phyloP scores from a whole-genome alignment of 2,329 filamentous ascomycete species.

The Penicillium sclerotigenum region DNA sequence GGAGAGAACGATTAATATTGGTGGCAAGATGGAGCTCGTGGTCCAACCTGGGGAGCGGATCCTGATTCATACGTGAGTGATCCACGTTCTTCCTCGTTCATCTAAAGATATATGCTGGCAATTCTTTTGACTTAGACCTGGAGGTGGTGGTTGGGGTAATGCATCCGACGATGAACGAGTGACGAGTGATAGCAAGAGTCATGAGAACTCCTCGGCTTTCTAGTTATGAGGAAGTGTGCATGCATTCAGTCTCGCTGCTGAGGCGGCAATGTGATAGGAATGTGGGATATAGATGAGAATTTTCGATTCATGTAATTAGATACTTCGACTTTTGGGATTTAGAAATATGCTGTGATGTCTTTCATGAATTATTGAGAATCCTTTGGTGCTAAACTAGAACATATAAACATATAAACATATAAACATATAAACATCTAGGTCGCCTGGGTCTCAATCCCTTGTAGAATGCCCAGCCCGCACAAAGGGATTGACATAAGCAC shows the following conservation, averaged over 20 bases:
- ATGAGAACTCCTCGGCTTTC: slow-evolving; percentile 1
- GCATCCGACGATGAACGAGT: not conserved
- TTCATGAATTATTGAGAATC: not conserved
- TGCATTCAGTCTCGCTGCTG: slow-evolving; percentile 6
- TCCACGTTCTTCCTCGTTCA: not conserved
- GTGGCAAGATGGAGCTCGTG: slow-evolving; percentile 21
- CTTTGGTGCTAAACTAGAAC: no score
- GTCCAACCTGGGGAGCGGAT: slow-evolving; percentile 33
- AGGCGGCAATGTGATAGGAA: slow-evolving; percentile 1
- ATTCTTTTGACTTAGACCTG: slow-evolving; percentile 4
- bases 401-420: not conserved
- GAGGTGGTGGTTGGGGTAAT: slow-evolving; percentile 14
- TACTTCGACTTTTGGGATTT: not conserved
- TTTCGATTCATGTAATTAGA: not conserved
- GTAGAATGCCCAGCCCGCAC: not conserved
- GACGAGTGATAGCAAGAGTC: not conserved
- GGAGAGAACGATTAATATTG: slow-evolving; percentile 19
- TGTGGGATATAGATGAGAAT: not conserved
- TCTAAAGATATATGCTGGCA: not conserved
- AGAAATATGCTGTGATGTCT: not conserved
- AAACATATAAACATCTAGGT: not conserved
- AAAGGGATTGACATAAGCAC: not conserved
- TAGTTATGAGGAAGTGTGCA: slow-evolving; percentile 8
- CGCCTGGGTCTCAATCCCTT: not conserved
- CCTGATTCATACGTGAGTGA: slow-evolving; percentile 23